Base-by-base conservation (phyloP, 2,329 filamentous ascomycete genomes). In the Fusarium sp. region DNA sequence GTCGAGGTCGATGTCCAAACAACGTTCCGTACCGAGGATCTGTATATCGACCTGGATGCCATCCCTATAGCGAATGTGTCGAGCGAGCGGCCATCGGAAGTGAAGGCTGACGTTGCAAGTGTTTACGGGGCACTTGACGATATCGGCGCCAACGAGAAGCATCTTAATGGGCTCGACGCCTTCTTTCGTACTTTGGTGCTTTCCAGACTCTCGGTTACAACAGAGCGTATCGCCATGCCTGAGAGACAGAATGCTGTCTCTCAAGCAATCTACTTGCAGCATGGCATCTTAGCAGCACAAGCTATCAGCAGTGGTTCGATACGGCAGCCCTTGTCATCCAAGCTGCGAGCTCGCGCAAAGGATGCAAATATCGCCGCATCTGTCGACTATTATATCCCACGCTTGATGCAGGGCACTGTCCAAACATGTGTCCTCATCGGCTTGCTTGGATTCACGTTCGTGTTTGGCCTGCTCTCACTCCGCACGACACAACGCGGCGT, bases 141-240 rank as follows among this genome's bases (percentile, higher is more conserved):
- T 6, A 39, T 68, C 9, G 63, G 56, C 10, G 31, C 54, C 3
- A 36, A 67, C 6, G 57, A 68, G 25, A 56, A 53, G n/a, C 52
- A 45, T 8, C 39, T 70, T 21, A 49, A 59, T 7, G 69, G 69
- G 1, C 49, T 71, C 10, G 69, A 71, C 17, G 49, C 57, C 21
- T 72, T 72, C 62, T 72, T 72, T 41, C 61, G 65, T 17, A 65
- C 70, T 14, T 49, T 71, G 6, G 64, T 69, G 14, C 41, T 64
- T 33, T 71, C 70, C 14, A 56, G 69, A 9, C 53, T 71, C 3
- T 51, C 67, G 4, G 49, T 63, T 42, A 57, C 61, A 9, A 27
- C 61, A n/a, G 65, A 69, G 19, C 58, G 68, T 21, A 63, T 71
- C 10, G 42, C 58, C 9, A 49, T 56, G 23, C 53, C 57, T 1